A percentile compares a stretch with the other conserved stretches of the same genome.
phyloP scores from a whole-genome alignment of 345 rosid species.

The Eucalyptus melliodora region DNA sequence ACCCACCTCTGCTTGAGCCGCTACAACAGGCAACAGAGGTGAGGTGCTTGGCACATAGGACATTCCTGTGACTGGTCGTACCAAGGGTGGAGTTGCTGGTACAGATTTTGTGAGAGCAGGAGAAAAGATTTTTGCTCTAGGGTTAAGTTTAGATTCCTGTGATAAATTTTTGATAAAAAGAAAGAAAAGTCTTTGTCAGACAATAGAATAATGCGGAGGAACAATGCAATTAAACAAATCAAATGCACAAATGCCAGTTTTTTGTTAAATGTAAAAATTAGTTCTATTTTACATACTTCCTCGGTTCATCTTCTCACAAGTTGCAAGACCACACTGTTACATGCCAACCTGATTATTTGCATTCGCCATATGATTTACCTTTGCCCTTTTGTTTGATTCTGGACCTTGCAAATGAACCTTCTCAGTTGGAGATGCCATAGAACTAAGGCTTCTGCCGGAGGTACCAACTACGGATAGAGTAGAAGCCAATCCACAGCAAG shows the following conservation, averaged over 20 bases:
- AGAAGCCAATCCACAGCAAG: constrained; percentile 16
- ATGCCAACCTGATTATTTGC: neutral
- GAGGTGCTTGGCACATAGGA: constrained; percentile 40
- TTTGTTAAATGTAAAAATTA: neutral
- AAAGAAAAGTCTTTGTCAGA: neutral
- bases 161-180: neutral
- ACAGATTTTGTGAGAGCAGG: constrained; percentile 44
- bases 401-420: constrained; percentile 23
- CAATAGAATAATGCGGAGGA: neutral
- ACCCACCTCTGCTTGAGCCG: constrained; percentile 44
- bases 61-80: constrained; percentile 28
- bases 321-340: neutral
- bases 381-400: constrained; percentile 31
- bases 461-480: constrained; percentile 10
- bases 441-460: constrained; percentile 6
- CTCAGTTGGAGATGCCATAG: constrained; percentile 23
- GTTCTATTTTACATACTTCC: neutral
- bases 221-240: neutral
- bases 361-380: constrained; percentile 19
- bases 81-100: constrained; percentile 32
- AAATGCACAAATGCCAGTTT: neutral
- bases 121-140: constrained; percentile 67
- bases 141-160: constrained; percentile 88
- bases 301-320: neutral
- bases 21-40: constrained; percentile 30